These are phyloP conservation scores for Polygonum maritimum DNA, from an alignment of 148 eudicot genomes.

Conservation along the genomic window DNA sequence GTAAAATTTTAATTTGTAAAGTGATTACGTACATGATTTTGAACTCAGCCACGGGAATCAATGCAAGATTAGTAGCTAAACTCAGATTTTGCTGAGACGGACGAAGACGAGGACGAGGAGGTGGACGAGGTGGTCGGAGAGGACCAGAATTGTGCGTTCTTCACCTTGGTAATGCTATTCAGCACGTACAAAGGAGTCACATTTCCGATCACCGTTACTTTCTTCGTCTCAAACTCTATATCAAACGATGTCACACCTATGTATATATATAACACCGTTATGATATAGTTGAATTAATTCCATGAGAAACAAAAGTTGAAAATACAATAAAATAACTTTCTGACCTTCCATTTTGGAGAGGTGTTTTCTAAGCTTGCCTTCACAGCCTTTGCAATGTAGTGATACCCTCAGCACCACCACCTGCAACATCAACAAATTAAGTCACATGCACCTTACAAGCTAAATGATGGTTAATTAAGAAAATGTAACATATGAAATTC, in stretches of 20 bases:
- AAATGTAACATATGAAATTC: neutral
- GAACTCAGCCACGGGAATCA: neutral
- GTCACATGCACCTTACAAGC: neutral
- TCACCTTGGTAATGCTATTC: constrained; percentile 72
- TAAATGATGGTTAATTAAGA: neutral
- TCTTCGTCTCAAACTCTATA: constrained; percentile 64
- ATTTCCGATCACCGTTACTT: constrained; percentile 64
- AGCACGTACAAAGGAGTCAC: constrained; percentile 61
- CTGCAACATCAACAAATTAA: constrained; percentile 25
- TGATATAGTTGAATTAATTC: neutral
- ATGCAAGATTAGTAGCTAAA: constrained; percentile 11
- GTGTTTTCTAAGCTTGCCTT: constrained; percentile 76
- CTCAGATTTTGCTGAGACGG: constrained; percentile 16
- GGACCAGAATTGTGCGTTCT: constrained; percentile 82
- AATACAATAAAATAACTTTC: neutral
- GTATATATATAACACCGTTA: neutral
- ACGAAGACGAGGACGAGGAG: constrained; percentile 27
- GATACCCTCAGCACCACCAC: constrained; percentile 83
- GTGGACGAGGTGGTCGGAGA: constrained; percentile 37
- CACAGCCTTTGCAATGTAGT: constrained; percentile 93
- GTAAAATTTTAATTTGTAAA: neutral
- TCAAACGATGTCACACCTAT: constrained; percentile 73
- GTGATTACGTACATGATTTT: neutral
- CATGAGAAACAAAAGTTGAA: neutral
- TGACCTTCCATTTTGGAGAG: constrained; percentile 89